phyloP scores from a whole-genome alignment of 164 flowering plant genomes.

The Vitis vinifera region DNA sequence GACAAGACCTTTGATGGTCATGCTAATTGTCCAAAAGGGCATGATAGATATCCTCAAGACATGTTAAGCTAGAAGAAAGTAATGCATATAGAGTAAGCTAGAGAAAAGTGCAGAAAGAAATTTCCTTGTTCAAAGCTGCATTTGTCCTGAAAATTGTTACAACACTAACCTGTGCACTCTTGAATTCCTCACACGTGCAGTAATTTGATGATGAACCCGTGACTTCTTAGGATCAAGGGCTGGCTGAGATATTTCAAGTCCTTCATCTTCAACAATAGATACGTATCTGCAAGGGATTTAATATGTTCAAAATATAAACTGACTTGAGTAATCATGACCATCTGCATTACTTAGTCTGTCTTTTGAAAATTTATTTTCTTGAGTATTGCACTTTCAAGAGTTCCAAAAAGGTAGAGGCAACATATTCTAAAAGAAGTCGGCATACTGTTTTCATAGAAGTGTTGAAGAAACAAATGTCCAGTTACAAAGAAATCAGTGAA shows the following conservation, averaged over 20 bases:
- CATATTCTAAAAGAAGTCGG: no score
- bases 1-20: no score
- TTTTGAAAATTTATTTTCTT: not conserved
- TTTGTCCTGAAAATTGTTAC: not conserved
- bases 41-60: no score
- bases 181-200: slow-evolving; percentile 56
- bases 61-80: no score
- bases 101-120: not conserved
- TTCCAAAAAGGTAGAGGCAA: no score
- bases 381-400: no score
- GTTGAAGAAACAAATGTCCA: no score
- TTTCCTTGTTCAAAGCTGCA: not conserved
- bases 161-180: slow-evolving; percentile 69
- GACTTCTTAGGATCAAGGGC: slow-evolving; percentile 81
- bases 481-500: no score
- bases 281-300: slow-evolving; percentile 53
- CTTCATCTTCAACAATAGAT: slow-evolving; percentile 70
- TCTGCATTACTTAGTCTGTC: not conserved
- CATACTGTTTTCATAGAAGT: no score
- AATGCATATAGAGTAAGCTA: no score
- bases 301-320: not conserved
- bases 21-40: no score
- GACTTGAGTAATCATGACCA: not conserved
- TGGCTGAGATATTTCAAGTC: slow-evolving; percentile 96
- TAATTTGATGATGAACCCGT: slow-evolving; percentile 79